Evolutionary conservation across 2,329 filamentous ascomycete genomes (phyloP), one percentile per base, ranked within the genome.

Genomic region (Cordyceps cateniannulata): DNA sequence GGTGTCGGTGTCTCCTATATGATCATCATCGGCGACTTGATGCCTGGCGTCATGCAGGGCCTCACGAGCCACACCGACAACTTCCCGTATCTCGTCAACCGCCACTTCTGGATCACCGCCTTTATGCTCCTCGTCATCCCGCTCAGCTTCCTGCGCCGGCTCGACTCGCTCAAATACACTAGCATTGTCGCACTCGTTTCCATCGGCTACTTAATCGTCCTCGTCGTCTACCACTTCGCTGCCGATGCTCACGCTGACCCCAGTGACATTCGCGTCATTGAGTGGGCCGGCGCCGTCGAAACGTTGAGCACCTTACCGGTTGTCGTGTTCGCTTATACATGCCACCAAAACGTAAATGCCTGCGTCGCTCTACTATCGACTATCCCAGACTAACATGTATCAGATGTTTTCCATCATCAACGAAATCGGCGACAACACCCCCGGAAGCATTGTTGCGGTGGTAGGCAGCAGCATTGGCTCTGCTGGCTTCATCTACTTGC

Each of bases 371-470:
- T 38, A 42, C 27, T 45, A 42, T 22, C 32, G 22, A 2, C 35
- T 27, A 6, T n/a, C 16, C 42, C 61, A 57, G 68, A 60, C 73
- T 77, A 63, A 76, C 66, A 60, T 24, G 9, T 16, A 1, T 32
- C 2, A 95, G 90, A 99, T 99, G 95, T 99, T 99, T 73, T 96
- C 93, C 12, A 96, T 99, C 66, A 78, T 99, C 49, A 99, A 99
- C 69, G 95, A 99, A 75, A 91, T 99, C 66, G 82, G 85, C 62
- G 87, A 96, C 71, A 91, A 92, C 73, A 90, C 90, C 3, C 91
- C 91, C 22, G 75, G 72, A 20, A 79, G 88, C 64, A 88, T 93
- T 8, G 88, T 91, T 0, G 83, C 84, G 18, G 93, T 99, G 9
- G 86, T 98, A 14, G 79, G 82, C 24, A 83, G 88, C 4, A 96